A percentile compares a stretch with the other conserved stretches of the same genome.
These are phyloP conservation scores for Blastocladiella emersonii DNA, from an alignment of 371 early-diverging fungal genomes.

Conservation along the genomic window DNA sequence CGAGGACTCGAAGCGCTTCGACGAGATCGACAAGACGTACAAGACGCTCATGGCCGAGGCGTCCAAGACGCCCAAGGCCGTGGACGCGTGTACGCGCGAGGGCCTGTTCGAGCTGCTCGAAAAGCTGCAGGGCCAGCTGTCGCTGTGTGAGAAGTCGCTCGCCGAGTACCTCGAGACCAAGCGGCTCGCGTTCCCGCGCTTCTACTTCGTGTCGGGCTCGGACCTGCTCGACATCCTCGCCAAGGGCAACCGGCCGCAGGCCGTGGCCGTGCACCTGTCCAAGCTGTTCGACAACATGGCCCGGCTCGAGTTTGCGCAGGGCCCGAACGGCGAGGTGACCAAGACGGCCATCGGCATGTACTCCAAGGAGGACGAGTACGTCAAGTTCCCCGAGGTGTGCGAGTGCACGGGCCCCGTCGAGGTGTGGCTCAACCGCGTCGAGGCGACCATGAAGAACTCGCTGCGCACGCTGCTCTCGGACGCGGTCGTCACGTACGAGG, in stretches of 20 bases:
- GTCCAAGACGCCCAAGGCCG: constrained; percentile 37
- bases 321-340: constrained; percentile 25
- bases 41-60: constrained; percentile 38
- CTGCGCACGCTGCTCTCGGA: constrained; percentile 32
- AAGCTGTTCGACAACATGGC: constrained; percentile 44
- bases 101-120: constrained; percentile 38
- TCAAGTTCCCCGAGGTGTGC: constrained; percentile 29
- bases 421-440: constrained; percentile 42
- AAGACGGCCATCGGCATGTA: constrained; percentile 50
- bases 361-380: constrained; percentile 39
- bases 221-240: constrained; percentile 50
- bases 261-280: constrained; percentile 35
- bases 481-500: constrained; percentile 41
- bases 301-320: constrained; percentile 29
- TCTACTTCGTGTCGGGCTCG: constrained; percentile 45
- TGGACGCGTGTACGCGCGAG: constrained; percentile 30
- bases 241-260: constrained; percentile 41
- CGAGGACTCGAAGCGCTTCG: constrained; percentile 45
- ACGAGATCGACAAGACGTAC: constrained; percentile 36
- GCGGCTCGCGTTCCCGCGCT: constrained; percentile 43
- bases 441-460: constrained; percentile 34
- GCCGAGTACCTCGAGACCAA: constrained; percentile 50
- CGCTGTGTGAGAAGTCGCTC: constrained; percentile 45
- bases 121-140: constrained; percentile 35
- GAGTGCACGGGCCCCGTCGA: constrained; percentile 46